These are phyloP conservation scores for Sporothrix variecibatus DNA, from an alignment of 2,329 filamentous ascomycete genomes.

Conservation along the genomic window DNA sequence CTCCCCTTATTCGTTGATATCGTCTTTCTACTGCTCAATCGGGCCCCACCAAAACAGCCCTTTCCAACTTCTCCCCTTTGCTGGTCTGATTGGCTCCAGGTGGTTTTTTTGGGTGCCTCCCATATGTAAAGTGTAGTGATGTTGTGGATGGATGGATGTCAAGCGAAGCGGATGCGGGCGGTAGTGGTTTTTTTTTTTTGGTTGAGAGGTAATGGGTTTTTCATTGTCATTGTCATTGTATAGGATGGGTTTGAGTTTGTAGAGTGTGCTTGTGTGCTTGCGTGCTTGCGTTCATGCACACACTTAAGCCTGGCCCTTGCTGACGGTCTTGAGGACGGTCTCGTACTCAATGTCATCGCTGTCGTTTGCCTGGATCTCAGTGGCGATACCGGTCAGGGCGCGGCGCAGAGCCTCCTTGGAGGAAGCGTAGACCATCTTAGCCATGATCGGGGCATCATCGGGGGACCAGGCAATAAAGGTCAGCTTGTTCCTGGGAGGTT, in stretches of 20 bases:
- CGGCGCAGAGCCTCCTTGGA: slow-evolving; percentile 87
- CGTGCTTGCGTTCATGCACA: not conserved
- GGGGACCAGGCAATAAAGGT: slow-evolving; percentile 79
- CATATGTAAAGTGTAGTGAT: not conserved
- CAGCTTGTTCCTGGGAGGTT: slow-evolving; percentile 62
- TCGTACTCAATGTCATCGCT: slow-evolving; percentile 79
- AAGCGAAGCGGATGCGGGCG: slow-evolving; percentile 13
- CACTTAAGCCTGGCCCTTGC: slow-evolving; percentile 58
- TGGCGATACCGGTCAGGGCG: slow-evolving; percentile 71
- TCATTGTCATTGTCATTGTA: not conserved
- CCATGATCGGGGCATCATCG: slow-evolving; percentile 77
- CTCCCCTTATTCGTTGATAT: slow-evolving; percentile 12
- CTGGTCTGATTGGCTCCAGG: not conserved
- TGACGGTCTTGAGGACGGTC: slow-evolving; percentile 66
- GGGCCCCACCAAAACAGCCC: not conserved
- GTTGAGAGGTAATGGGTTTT: not conserved
- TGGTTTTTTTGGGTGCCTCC: not conserved
- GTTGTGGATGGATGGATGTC: not conserved
- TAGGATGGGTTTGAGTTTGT: slow-evolving; percentile 33
- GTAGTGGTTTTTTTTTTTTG: not conserved
- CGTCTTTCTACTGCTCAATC: slow-evolving; percentile 12
- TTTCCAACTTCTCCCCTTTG: not conserved
- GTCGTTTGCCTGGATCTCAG: slow-evolving; percentile 83
- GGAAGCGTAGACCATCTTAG: slow-evolving; percentile 88
- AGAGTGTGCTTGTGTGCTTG: not conserved